Evolutionary conservation across 2,329 filamentous ascomycete species (phyloP).

Genomic region (Alternaria panax): DNA sequence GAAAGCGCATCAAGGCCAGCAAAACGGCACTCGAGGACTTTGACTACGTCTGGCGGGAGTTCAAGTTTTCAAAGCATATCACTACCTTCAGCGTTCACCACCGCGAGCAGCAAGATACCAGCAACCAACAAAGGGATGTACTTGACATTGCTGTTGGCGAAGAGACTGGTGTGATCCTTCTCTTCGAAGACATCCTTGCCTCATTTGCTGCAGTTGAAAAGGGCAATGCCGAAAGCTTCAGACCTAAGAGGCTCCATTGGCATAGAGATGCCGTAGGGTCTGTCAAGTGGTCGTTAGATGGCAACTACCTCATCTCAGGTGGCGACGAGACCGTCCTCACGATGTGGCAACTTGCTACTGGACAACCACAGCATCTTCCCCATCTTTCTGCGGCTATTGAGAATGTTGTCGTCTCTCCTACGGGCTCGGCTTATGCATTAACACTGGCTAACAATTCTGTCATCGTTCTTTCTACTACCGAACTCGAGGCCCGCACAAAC

Average conservation of each 20-base stretch:
- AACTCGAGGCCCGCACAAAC: conserved; percentile 83
- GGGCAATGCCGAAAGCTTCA: conserved; percentile 49
- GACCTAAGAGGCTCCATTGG: conserved; percentile 82
- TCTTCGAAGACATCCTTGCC: conserved; percentile 78
- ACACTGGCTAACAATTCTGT: conserved; percentile 91
- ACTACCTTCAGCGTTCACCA: conserved; percentile 45
- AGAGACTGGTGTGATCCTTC: conserved; percentile 75
- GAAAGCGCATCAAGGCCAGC: conserved; percentile 54
- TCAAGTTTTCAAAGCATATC: conserved; percentile 67
- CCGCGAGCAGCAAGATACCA: conserved; percentile 62
- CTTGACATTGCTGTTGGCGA: conserved; percentile 83
- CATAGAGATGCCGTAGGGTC: conserved; percentile 83
- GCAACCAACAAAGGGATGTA: conserved; percentile 49
- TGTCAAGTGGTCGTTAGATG: conserved; percentile 91
- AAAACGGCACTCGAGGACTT: conserved; percentile 49
- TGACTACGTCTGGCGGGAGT: conserved; percentile 62
- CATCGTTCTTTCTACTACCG: conserved; percentile 88
- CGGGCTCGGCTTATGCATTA: conserved; percentile 81
- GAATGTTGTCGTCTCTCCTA: conserved; percentile 80
- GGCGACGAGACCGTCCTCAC: conserved; percentile 89
- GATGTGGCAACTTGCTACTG: conserved; percentile 91
- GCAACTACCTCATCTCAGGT: conserved; percentile 92
- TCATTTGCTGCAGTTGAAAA: conserved; percentile 59
- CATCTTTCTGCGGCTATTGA: conserved; percentile 87
- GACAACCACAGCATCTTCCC: conserved; percentile 82